phyloP scores from a whole-genome alignment of 768 basidiomycete genomes.

The Naganishia kalamii region DNA sequence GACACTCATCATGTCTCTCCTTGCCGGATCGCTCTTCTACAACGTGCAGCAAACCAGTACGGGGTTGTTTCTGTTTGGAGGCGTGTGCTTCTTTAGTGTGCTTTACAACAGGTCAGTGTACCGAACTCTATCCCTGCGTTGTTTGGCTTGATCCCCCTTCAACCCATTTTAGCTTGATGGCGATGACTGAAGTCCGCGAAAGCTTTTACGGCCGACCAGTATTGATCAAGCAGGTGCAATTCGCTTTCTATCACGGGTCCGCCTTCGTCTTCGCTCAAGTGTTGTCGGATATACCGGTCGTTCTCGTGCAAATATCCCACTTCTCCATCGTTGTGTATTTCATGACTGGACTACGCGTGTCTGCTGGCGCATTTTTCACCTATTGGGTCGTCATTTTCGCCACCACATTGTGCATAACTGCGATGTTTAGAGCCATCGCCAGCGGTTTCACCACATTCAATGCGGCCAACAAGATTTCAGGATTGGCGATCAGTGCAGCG shows the following conservation, averaged over 20 bases:
- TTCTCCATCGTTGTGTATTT: conserved; percentile 42
- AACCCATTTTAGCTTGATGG: background rate
- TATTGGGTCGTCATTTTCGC: conserved; percentile 30
- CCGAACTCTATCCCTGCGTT: background rate
- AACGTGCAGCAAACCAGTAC: conserved; percentile 54
- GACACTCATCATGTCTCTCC: conserved; percentile 49
- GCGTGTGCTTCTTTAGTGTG: conserved; percentile 69
- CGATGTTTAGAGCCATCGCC: conserved; percentile 35
- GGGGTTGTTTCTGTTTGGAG: conserved; percentile 67
- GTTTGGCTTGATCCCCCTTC: background rate
- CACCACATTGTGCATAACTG: conserved; percentile 31
- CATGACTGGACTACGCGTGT: conserved; percentile 31
- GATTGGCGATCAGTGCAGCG: conserved; percentile 33
- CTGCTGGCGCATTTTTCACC: conserved; percentile 32
- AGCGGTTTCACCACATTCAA: conserved; percentile 39
- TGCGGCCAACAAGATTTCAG: conserved; percentile 39
- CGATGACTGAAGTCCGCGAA: conserved; percentile 34
- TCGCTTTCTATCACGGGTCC: conserved; percentile 41
- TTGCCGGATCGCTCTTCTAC: conserved; percentile 63
- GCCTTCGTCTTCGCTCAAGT: conserved; percentile 49
- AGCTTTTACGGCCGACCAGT: conserved; percentile 42
- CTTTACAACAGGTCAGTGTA: conserved; percentile 26
- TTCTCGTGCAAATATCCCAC: conserved; percentile 36
- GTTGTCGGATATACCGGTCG: conserved; percentile 49
- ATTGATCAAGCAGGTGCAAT: conserved; percentile 40